These are phyloP conservation scores for Paracorniculantispora psalliotae DNA, from an alignment of 2,329 filamentous ascomycete species.

Conservation along the genomic window DNA sequence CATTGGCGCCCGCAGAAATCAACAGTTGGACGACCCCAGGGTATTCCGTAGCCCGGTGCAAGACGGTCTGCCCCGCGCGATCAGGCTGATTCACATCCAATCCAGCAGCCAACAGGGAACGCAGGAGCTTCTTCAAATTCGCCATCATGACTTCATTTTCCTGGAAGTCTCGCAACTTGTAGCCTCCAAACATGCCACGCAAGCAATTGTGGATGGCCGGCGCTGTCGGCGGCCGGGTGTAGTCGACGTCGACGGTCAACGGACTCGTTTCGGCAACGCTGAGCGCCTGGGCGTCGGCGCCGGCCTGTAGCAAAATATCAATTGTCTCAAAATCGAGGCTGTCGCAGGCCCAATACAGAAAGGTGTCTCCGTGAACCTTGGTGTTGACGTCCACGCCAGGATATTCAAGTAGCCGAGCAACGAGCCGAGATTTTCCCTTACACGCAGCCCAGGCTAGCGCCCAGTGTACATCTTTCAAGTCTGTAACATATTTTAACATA, in stretches of 20 bases:
- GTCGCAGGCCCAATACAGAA: neutral
- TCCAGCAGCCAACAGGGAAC: neutral
- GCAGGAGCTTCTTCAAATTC: neutral
- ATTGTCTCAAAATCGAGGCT: neutral
- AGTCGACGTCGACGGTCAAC: neutral
- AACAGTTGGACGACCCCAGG: neutral
- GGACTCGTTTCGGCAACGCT: neutral
- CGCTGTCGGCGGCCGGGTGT: neutral
- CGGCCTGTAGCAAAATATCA: slow-evolving; percentile 5
- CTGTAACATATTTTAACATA: neutral
- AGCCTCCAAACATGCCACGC: neutral
- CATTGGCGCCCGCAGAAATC: neutral
- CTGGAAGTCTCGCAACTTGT: neutral
- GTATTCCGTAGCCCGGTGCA: neutral
- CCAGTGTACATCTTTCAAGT: neutral
- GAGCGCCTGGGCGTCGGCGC: slow-evolving; percentile 22
- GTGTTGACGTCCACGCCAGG: neutral
- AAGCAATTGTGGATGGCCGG: neutral
- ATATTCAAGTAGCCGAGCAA: neutral
- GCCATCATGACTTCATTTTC: neutral
- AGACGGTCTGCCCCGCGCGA: neutral
- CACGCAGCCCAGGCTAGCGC: slow-evolving; percentile 5
- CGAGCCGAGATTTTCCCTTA: neutral
- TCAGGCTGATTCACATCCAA: slow-evolving; percentile 1
- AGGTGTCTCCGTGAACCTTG: neutral